Base-by-base conservation (phyloP, 805 yeast species). In the Lipomyces chichibuensis region DNA sequence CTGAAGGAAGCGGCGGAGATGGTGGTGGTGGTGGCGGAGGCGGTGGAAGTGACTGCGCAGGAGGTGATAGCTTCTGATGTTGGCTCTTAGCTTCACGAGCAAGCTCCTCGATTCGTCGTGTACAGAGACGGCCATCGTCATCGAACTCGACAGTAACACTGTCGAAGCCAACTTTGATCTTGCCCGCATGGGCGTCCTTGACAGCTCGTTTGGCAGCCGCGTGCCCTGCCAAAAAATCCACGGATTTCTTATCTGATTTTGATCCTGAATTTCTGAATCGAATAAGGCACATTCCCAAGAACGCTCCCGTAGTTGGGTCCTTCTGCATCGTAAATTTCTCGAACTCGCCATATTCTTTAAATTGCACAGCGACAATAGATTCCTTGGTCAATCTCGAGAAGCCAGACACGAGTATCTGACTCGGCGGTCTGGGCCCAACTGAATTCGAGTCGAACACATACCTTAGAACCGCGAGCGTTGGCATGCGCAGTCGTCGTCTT, bases 281-380 rank as follows among this genome's bases (percentile, higher is more conserved):
- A 62, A 91, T 80, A 25, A 85, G 78, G 60, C 88, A 88, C 27
- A 92, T 80, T 9, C 96, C 95, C 53, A 92, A 77, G 0, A 96
- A 93, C 23, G 88, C 89, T 2, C 92, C 97, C 56, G 90, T 87
- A 27, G 82, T 80, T 0, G 94, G 91, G 74, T 92, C 95, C 64
- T 83, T 85, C 9, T 88, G 80, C 66, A 86, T 81, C 66, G 85
- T 84, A 59, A 89, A 78, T 52, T 85, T 86, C 33, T 83, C 81
- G 3, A 92, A 81, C 37, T 83, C 83, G 2, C 97, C 97, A 77
- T 81, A 89, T 29, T 83, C 77, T 54, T 82, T 82, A 69, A 90
- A 84, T 69, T 84, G 87, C 68, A 88, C 86, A 58, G 80, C 81
- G 2, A 84, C 65, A 20, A 80, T 74, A 3, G 67, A 62, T 59